Evolutionary conservation across 1,284 basidiomycete genomes (phyloP).

Genomic region (Tetrapyrgos nigripes): DNA sequence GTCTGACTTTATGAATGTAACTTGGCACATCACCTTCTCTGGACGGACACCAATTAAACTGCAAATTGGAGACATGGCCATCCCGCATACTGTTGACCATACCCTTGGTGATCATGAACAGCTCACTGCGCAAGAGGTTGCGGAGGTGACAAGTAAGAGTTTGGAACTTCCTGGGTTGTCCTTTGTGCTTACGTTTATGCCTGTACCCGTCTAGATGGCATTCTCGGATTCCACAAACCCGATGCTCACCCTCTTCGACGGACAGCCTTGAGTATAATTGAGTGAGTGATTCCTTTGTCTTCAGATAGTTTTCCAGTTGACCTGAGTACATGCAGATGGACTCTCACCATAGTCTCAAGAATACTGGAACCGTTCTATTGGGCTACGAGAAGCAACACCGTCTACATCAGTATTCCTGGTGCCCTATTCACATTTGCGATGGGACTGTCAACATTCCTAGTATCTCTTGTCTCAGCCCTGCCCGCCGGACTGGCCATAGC

Average conservation of each 20-base stretch:
- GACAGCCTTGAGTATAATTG: neutral
- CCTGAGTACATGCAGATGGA: neutral
- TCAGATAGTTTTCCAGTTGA: neutral
- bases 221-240: neutral
- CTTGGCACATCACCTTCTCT: slow-evolving; percentile 36
- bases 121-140: slow-evolving; percentile 19
- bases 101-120: slow-evolving; percentile 24
- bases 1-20: slow-evolving; percentile 29
- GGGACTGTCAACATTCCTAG: neutral
- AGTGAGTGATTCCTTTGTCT: neutral
- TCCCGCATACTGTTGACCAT: slow-evolving; percentile 17
- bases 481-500: neutral
- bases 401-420: slow-evolving; percentile 31
- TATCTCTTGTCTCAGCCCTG: neutral
- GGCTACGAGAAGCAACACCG: slow-evolving; percentile 34
- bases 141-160: slow-evolving; percentile 25
- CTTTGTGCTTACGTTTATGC: neutral
- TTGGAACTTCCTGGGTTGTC: no score
- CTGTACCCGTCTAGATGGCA: neutral
- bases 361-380: slow-evolving; percentile 34
- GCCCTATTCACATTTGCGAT: slow-evolving; percentile 21
- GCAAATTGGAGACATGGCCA: slow-evolving; percentile 13
- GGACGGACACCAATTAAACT: slow-evolving; percentile 26
- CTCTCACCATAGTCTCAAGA: neutral
- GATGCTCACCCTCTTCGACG: neutral